These are phyloP conservation scores for Peniophora sp. DNA, from an alignment of 1,284 basidiomycete species.

Conservation along the genomic window DNA sequence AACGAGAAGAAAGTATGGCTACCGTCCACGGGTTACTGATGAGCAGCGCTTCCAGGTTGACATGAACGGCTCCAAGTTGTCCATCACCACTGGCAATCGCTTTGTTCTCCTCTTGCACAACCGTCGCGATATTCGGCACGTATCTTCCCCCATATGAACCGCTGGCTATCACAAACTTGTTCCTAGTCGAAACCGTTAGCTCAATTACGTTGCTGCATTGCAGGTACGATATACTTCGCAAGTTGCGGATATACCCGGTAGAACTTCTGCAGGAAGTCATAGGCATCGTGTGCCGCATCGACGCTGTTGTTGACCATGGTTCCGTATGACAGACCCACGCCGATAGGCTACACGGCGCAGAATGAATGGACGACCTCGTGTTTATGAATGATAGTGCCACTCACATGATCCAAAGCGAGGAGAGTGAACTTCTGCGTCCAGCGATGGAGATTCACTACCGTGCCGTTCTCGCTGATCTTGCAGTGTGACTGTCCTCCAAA, in stretches of 20 bases:
- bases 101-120: slow-evolving; percentile 23
- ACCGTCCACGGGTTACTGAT: slow-evolving; percentile 25
- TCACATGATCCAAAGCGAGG: slow-evolving; percentile 24
- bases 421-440: slow-evolving; percentile 25
- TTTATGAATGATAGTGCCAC: slow-evolving; percentile 1
- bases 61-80: slow-evolving; percentile 12
- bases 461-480: slow-evolving; percentile 14
- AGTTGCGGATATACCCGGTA: slow-evolving; percentile 21
- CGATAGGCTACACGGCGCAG: slow-evolving; percentile 18
- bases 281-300: slow-evolving; percentile 22
- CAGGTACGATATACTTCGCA: slow-evolving; percentile 10
- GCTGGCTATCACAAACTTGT: slow-evolving; percentile 20
- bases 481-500: slow-evolving; percentile 22
- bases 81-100: slow-evolving; percentile 12
- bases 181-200: slow-evolving; percentile 11
- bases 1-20: slow-evolving; percentile 3
- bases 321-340: slow-evolving; percentile 25
- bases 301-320: slow-evolving; percentile 20
- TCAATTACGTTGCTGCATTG: neutral
- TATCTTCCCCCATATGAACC: slow-evolving; percentile 28
- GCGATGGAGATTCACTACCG: slow-evolving; percentile 16
- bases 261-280: slow-evolving; percentile 28
- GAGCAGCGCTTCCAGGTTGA: slow-evolving; percentile 25
- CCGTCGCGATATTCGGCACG: slow-evolving; percentile 25
- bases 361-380: neutral